Conservation (phyloP, 1,139 yeast species). For the Arxiozyma slooffiae region DNA sequence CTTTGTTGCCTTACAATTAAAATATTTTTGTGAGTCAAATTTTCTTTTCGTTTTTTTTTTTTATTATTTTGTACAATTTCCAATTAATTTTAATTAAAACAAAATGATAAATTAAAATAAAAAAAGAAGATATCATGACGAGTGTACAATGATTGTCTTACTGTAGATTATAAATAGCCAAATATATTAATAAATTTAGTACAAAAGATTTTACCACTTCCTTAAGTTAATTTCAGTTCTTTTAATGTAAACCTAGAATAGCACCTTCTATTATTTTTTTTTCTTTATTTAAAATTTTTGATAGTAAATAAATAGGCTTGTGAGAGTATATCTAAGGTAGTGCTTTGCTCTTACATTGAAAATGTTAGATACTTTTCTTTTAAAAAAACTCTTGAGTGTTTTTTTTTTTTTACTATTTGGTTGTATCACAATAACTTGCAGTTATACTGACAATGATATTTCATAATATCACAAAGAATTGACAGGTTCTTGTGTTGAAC, state of each 20-base stretch:
- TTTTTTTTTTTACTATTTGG: conserved; percentile 30
- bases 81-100: no score
- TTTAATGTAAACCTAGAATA: conserved; percentile 11
- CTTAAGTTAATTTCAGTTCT: conserved; percentile 6
- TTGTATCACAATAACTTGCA: conserved; percentile 28
- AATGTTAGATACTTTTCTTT: conserved; percentile 6
- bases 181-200: background rate
- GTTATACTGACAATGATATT: conserved; percentile 32
- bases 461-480: conserved; percentile 17
- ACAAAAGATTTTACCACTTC: background rate
- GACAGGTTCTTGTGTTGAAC: conserved; percentile 32
- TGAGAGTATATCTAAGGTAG: background rate
- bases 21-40: no score
- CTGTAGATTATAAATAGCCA: background rate
- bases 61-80: no score
- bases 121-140: no score
- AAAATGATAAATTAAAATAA: no score
- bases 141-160: background rate
- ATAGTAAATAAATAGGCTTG: background rate
- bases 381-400: conserved; percentile 9
- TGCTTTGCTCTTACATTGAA: background rate
- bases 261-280: conserved; percentile 14
- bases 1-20: background rate
- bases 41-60: background rate
- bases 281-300: conserved; percentile 11